Evolutionary conservation across 139 green algal genomes (phyloP).

Genomic region (Zygnema circumcarinatum): DNA sequence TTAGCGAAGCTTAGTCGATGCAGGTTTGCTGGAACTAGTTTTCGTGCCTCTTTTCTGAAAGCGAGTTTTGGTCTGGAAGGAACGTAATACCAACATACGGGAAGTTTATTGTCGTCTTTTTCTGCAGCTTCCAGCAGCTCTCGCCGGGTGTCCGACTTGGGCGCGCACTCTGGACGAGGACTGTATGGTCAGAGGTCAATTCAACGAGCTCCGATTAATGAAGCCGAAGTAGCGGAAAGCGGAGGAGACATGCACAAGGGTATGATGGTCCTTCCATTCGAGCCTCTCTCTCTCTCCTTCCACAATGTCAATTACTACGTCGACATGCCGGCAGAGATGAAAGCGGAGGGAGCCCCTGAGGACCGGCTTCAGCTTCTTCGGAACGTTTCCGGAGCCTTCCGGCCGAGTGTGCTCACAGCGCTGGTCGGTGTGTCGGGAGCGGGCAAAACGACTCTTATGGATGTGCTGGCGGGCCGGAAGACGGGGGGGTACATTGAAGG

Average conservation of each 20-base stretch:
- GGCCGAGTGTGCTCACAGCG: constrained; percentile 52
- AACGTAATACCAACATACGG: no score
- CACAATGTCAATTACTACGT: constrained; percentile 59
- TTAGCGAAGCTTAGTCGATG: neutral
- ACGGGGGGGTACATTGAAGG: constrained; percentile 63
- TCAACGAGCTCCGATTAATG: neutral
- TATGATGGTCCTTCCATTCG: constrained; percentile 55
- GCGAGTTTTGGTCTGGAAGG: no score
- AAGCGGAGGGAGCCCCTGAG: constrained; percentile 24
- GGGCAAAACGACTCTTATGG: constrained; percentile 62
- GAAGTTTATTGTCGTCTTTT: neutral
- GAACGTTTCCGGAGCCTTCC: constrained; percentile 49
- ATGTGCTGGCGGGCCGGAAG: constrained; percentile 55
- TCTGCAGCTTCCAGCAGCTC: neutral
- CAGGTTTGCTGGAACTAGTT: neutral
- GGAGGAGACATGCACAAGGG: constrained; percentile 19
- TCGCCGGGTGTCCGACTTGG: neutral
- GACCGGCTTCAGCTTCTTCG: constrained; percentile 40
- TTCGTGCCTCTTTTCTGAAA: neutral
- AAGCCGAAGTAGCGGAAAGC: neutral
- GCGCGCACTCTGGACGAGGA: neutral
- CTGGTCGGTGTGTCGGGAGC: constrained; percentile 55
- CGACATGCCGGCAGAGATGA: constrained; percentile 52
- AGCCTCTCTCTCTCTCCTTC: constrained; percentile 46
- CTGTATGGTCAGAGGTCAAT: neutral